Evolutionary conservation across 495 filamentous ascomycete genomes (phyloP), one percentile per base, ranked within the genome.

Genomic region (Xylaria telfairii): DNA sequence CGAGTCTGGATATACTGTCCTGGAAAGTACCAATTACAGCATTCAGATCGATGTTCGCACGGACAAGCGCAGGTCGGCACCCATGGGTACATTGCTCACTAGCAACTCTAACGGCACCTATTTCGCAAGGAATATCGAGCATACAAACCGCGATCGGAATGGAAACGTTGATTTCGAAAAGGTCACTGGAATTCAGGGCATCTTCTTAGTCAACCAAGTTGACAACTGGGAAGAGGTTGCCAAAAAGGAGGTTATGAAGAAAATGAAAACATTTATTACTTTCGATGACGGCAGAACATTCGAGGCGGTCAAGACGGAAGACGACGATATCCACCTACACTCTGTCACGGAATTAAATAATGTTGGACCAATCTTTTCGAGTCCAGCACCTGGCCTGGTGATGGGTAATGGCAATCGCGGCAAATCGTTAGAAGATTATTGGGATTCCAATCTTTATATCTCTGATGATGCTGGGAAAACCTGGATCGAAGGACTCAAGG

Each of bases 31-130:
- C 21, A 93, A 97, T 73, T 97, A 98, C 84, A 97, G 95, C 82
- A 93, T 99, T 70, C 94, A 98, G 79, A 90, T 99, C 49, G 94
- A 98, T 83, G 95, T 98, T 71, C 88, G 93, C 84, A 92, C 90
- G 1, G 88, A 88, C 13, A 78, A 54, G 69, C 76, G 76, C 6
- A 81, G 84, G 39, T 83, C 82, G 3, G 88, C 83, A 44, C 90
- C 92, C 6, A 93, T 97, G 87, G 96, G 96, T 28, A 88, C 92
- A 3, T 84, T 98, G 24, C 93, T 96, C 73, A 95, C 92, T 10
- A 98, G 95, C 76, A 98, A 98, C 74, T 97, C 93, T 24, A 96
- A 98, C 75, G 96, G 96, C 53, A 97, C 94, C 2, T 97, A 96
- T 77, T 99, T 98, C 79, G 94, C 89, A 0, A 88, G 90, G 65